Conservation (phyloP, 2,329 filamentous ascomycete genomes). For the Botrytis byssoidea region DNA sequence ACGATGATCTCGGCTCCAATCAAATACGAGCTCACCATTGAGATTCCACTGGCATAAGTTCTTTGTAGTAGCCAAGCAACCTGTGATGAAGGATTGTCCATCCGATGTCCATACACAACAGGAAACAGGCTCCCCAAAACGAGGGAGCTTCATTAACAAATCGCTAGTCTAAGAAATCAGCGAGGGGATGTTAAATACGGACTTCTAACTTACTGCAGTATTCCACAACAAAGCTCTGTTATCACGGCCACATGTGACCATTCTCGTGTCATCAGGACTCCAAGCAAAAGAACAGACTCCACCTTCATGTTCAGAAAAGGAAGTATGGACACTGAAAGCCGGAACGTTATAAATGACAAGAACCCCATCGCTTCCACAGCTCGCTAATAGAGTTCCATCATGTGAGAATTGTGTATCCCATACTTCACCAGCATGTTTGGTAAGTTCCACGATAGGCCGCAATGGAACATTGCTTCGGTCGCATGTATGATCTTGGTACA, state of each 20-base stretch:
- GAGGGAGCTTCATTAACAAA: constrained; percentile 61
- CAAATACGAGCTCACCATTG: constrained; percentile 58
- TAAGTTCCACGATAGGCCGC: constrained; percentile 66
- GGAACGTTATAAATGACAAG: constrained; percentile 81
- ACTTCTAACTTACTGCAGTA: constrained; percentile 52
- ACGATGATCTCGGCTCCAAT: constrained; percentile 69
- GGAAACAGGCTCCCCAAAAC: constrained; percentile 81
- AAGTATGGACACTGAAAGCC: constrained; percentile 63
- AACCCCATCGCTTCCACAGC: constrained; percentile 70
- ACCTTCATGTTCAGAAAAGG: constrained; percentile 61
- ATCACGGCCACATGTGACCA: constrained; percentile 81
- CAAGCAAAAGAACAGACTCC: constrained; percentile 81
- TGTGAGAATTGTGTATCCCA: constrained; percentile 93
- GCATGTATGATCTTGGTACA: constrained; percentile 87
- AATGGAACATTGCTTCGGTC: constrained; percentile 77
- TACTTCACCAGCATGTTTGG: constrained; percentile 75
- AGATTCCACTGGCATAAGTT: constrained; percentile 72
- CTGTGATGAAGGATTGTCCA: constrained; percentile 74
- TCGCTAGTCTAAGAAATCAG: constrained; percentile 55
- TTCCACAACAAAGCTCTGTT: constrained; percentile 75
- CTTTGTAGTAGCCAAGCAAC: constrained; percentile 65
- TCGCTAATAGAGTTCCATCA: constrained; percentile 78
- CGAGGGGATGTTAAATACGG: not conserved
- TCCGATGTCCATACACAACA: constrained; percentile 87
- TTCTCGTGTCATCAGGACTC: constrained; percentile 85